phyloP scores from a whole-genome alignment of 768 basidiomycete species.

The Tulasnella sp. region DNA sequence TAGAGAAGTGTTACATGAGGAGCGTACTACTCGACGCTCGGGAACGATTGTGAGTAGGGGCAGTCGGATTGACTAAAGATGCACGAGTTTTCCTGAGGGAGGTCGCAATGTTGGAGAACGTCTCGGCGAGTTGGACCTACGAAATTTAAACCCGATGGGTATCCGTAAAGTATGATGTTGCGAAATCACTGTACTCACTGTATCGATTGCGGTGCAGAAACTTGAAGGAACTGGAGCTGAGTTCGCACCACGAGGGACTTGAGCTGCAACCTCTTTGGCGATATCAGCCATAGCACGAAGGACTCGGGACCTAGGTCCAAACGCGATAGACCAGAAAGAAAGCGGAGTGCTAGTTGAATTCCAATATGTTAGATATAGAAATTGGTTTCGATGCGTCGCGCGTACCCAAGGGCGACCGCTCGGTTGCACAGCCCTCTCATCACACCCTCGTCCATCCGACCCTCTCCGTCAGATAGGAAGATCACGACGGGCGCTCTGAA shows the following conservation, averaged over 20 bases:
- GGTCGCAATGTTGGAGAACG: slow-evolving; percentile 42
- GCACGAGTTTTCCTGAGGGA: not conserved
- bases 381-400: too few relatives aligned
- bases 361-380: not conserved
- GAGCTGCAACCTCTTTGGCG: slow-evolving; percentile 41
- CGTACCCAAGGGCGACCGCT: slow-evolving; percentile 46
- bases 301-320: slow-evolving; percentile 41
- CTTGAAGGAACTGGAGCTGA: slow-evolving; percentile 40
- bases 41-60: not conserved
- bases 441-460: slow-evolving; percentile 37
- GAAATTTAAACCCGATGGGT: not conserved
- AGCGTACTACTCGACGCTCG: not conserved
- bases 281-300: slow-evolving; percentile 52
- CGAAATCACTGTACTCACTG: slow-evolving; percentile 25
- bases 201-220: slow-evolving; percentile 44
- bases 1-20: not conserved
- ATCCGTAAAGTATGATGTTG: too few relatives aligned
- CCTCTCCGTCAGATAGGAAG: slow-evolving; percentile 57
- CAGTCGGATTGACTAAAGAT: not conserved
- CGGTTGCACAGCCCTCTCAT: slow-evolving; percentile 43
- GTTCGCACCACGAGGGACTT: slow-evolving; percentile 41
- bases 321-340: slow-evolving; percentile 58
- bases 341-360: slow-evolving; percentile 44
- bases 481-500: slow-evolving; percentile 47
- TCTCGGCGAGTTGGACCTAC: slow-evolving; percentile 52